These are phyloP conservation scores for Ascobolus immersus DNA, from an alignment of 495 filamentous ascomycete species.

Conservation along the genomic window DNA sequence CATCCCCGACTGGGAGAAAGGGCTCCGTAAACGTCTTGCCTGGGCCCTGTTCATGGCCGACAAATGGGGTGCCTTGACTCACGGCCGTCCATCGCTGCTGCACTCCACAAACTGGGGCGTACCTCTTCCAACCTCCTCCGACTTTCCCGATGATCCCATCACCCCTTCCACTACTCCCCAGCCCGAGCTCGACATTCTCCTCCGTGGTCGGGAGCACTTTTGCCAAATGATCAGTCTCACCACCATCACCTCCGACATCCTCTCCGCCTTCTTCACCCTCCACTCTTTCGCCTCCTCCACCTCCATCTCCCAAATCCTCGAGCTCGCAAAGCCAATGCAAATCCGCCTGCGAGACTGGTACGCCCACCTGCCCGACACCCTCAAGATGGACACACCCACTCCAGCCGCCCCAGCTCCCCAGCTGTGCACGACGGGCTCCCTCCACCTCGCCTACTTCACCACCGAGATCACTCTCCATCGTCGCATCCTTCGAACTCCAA, in stretches of 20 bases:
- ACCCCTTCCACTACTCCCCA: constrained; percentile 23
- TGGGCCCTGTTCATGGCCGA: constrained; percentile 88
- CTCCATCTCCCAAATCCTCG: constrained; percentile 30
- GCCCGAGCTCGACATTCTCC: constrained; percentile 31
- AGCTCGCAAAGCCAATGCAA: constrained; percentile 57
- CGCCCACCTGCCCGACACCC: constrained; percentile 31
- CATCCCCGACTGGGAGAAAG: constrained; percentile 66
- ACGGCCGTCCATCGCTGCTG: constrained; percentile 67
- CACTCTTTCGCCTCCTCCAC: constrained; percentile 27
- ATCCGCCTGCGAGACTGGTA: constrained; percentile 68
- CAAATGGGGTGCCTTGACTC: constrained; percentile 73
- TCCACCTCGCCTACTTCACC: constrained; percentile 66
- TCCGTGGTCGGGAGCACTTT: constrained; percentile 43
- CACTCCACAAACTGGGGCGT: constrained; percentile 65
- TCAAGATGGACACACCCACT: constrained; percentile 35
- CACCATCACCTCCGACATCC: constrained; percentile 48
- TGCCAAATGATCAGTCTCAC: constrained; percentile 49
- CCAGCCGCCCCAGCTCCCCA: too few relatives aligned
- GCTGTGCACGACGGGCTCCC: constrained; percentile 41
- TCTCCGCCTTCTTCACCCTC: constrained; percentile 56
- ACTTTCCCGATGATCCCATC: constrained; percentile 51
- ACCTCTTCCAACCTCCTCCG: constrained; percentile 33
- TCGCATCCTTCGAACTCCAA: constrained; percentile 43
- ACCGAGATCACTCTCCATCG: constrained; percentile 68
- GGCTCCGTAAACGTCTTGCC: constrained; percentile 56